These are phyloP conservation scores for Immersiella caudata DNA, from an alignment of 495 filamentous ascomycete species.

Conservation along the genomic window DNA sequence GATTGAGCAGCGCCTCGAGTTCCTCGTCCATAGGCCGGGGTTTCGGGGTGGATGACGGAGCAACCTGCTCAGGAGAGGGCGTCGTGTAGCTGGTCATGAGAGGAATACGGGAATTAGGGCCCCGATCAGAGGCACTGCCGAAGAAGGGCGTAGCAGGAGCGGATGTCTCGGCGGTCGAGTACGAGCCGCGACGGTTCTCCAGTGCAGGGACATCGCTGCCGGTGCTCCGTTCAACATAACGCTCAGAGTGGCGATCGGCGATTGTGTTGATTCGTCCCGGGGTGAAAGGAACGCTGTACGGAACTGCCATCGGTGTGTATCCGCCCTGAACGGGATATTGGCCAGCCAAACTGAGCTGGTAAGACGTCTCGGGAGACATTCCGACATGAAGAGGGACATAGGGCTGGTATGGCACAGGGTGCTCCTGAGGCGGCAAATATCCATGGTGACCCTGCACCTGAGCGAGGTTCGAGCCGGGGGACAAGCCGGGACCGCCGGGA, in stretches of 20 bases:
- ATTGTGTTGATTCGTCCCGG: slow-evolving; percentile 47
- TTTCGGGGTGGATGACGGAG: slow-evolving; percentile 45
- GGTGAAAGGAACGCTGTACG: slow-evolving; percentile 51
- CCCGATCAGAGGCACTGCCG: slow-evolving; percentile 56
- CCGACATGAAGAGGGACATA: slow-evolving; percentile 39
- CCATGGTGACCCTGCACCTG: slow-evolving; percentile 35
- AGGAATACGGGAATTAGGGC: slow-evolving; percentile 52
- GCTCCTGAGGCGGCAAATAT: slow-evolving; percentile 38
- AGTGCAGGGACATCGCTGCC: slow-evolving; percentile 58
- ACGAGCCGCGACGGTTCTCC: slow-evolving; percentile 63
- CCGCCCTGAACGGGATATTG: slow-evolving; percentile 42
- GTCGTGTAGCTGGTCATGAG: slow-evolving; percentile 61
- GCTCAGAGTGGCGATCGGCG: slow-evolving; percentile 33
- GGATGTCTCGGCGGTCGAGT: slow-evolving; percentile 72
- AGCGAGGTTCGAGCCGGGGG: slow-evolving; percentile 23
- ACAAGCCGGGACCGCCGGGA: slow-evolving; percentile 27
- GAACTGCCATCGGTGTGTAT: slow-evolving; percentile 37
- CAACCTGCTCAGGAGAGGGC: slow-evolving; percentile 65
- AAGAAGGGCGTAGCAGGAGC: slow-evolving; percentile 64
- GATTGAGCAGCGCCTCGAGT: slow-evolving; percentile 69
- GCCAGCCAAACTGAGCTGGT: slow-evolving; percentile 34
- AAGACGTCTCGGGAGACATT: slow-evolving; percentile 33
- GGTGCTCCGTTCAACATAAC: slow-evolving; percentile 6
- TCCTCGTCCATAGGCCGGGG: slow-evolving; percentile 57
- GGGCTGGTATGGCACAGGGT: slow-evolving; percentile 36